Evolutionary conservation across 345 rosid genomes (phyloP).

Genomic region (Hibiscus syriacus): DNA sequence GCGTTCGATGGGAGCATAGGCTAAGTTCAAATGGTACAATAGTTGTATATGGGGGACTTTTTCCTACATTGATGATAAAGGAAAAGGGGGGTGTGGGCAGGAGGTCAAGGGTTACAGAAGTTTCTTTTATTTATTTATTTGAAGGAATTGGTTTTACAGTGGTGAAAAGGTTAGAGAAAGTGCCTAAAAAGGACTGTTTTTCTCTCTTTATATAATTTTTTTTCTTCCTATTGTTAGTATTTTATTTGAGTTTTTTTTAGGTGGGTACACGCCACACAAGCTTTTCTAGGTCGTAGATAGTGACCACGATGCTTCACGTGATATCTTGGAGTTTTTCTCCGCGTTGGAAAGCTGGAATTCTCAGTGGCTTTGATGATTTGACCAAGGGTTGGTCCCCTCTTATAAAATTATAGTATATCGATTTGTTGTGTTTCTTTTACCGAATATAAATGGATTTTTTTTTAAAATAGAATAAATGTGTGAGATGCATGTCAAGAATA

Average conservation of each 20-base stretch:
- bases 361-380: constrained; percentile 21
- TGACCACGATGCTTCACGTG: constrained; percentile 32
- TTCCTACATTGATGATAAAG: constrained; percentile 15
- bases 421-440: no score
- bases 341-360: constrained; percentile 21
- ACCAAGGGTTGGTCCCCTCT: no score
- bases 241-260: neutral
- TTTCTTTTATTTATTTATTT: neutral
- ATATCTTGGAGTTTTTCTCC: constrained; percentile 31
- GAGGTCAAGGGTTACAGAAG: constrained; percentile 16
- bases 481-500: no score
- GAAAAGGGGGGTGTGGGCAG: constrained; percentile 13
- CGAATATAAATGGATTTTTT: no score
- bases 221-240: neutral
- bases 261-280: neutral
- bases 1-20: constrained; percentile 1
- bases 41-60: constrained; percentile 8
- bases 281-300: constrained; percentile 19
- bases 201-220: neutral
- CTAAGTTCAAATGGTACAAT: neutral
- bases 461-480: no score
- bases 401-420: no score
- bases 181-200: constrained; percentile 4
- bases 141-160: neutral
- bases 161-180: constrained; percentile 13